phyloP scores from a whole-genome alignment of 129 eudicot species.

The sunflower (Helianthus annuus) region DNA sequence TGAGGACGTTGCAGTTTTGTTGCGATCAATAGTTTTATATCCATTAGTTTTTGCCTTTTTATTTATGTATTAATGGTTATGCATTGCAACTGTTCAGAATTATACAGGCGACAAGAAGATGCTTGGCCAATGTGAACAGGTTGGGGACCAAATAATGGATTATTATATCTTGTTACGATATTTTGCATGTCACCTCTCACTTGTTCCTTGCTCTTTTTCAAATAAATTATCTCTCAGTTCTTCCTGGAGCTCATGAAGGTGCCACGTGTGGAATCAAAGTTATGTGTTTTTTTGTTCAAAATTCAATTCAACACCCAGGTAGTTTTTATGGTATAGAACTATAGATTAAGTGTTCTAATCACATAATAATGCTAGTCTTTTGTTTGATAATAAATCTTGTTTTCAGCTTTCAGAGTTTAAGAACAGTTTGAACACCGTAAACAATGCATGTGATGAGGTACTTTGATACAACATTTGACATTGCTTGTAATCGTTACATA shows the following conservation, averaged over 20 bases:
- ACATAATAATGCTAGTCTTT: neutral
- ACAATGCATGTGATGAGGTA: conserved; percentile 91
- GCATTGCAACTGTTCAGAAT: conserved; percentile 43
- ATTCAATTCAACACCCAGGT: conserved; percentile 90
- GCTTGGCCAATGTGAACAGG: conserved; percentile 88
- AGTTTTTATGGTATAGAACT: conserved; percentile 2
- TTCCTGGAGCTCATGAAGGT: conserved; percentile 98
- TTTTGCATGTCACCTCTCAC: neutral
- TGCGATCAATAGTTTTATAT: neutral
- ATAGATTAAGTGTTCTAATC: conserved; percentile 4
- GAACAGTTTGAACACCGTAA: conserved; percentile 77
- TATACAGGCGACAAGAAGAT: conserved; percentile 71
- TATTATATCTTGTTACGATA: neutral
- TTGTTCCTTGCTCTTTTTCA: neutral
- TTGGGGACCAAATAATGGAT: conserved; percentile 27
- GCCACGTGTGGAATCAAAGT: conserved; percentile 93
- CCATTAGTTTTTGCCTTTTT: neutral
- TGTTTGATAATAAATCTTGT: conserved; percentile 10
- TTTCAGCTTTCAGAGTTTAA: conserved; percentile 84
- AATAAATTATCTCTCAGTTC: conserved; percentile 47
- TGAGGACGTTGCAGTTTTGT: no score
- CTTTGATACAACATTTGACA: neutral
- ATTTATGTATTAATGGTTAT: conserved; percentile 17
- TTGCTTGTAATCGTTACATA: conserved; percentile 5
- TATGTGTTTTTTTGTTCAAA: conserved; percentile 90